phyloP scores from a whole-genome alignment of 305 asterid genomes.

The Plantago coronopus region DNA sequence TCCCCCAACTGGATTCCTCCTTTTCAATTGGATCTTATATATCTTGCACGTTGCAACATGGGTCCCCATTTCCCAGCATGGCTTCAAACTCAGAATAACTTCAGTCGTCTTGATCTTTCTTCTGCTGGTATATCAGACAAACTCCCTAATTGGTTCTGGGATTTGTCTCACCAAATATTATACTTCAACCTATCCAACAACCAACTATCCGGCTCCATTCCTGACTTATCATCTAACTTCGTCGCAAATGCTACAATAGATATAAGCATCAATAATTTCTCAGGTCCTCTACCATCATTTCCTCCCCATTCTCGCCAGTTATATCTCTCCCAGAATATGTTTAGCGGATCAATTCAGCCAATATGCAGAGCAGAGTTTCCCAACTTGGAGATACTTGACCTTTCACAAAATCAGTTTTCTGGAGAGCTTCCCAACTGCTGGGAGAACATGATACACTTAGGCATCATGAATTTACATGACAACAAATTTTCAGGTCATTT shows the following conservation, averaged over 20 bases:
- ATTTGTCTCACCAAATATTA: constrained; percentile 4
- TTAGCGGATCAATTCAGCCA: constrained; percentile 24
- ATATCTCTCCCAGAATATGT: constrained; percentile 18
- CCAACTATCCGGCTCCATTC: constrained; percentile 22
- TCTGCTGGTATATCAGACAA: constrained; percentile 18
- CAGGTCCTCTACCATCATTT: constrained; percentile 19
- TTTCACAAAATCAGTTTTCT: constrained; percentile 28
- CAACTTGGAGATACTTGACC: constrained; percentile 8
- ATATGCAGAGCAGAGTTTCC: constrained; percentile 6
- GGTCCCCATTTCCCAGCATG: constrained; percentile 11
- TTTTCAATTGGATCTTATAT: constrained; percentile 15
- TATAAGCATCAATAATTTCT: constrained; percentile 25
- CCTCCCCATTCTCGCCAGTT: neutral
- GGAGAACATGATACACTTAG: constrained; percentile 14
- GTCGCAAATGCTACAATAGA: neutral
- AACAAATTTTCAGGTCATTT: constrained; percentile 32
- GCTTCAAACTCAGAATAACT: neutral
- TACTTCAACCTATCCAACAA: constrained; percentile 32
- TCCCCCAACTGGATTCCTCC: constrained; percentile 27
- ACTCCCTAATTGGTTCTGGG: constrained; percentile 36
- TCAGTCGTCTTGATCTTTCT: constrained; percentile 26
- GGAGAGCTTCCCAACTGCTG: constrained; percentile 19
- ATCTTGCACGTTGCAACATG: constrained; percentile 22
- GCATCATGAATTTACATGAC: constrained; percentile 24
- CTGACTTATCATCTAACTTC: too few species aligned